A percentile compares a stretch with the other conserved stretches of the same genome.
These are phyloP conservation scores for Metschnikowia lachancei DNA, from an alignment of 805 yeast genomes.

Conservation along the genomic window DNA sequence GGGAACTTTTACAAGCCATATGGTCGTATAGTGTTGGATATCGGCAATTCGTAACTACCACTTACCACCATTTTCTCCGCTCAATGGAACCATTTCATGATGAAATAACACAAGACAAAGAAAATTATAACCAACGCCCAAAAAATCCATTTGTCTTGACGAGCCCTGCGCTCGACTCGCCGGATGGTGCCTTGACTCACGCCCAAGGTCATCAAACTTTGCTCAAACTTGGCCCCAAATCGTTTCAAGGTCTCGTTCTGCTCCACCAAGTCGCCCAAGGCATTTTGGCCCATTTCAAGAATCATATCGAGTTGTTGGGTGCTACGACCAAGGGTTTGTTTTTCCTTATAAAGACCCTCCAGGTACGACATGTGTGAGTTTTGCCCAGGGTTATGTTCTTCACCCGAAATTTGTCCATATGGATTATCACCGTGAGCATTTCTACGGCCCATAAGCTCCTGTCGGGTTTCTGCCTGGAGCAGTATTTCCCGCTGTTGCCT, in stretches of 20 bases:
- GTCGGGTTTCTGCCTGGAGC: conserved; percentile 45
- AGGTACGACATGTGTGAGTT: conserved; percentile 39
- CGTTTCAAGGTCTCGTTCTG: conserved; percentile 71
- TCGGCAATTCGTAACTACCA: too few species aligned
- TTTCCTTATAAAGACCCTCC: conserved; percentile 71
- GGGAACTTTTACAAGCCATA: too few species aligned
- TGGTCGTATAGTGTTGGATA: too few species aligned
- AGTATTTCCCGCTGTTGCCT: conserved; percentile 54
- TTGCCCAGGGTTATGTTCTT: conserved; percentile 8
- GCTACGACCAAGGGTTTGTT: conserved; percentile 60
- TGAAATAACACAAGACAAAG: conserved; percentile 63
- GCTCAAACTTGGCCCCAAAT: conserved; percentile 62
- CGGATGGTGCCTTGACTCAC: conserved; percentile 82
- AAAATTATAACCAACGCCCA: conserved; percentile 68
- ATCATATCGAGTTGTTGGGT: conserved; percentile 85
- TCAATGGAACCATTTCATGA: conserved; percentile 62
- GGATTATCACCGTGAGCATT: conserved; percentile 48
- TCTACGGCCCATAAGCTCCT: conserved; percentile 56
- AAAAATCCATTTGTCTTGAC: conserved; percentile 83
- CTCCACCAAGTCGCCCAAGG: conserved; percentile 80
- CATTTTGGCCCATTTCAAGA: conserved; percentile 81
- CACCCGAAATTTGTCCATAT: conserved; percentile 31
- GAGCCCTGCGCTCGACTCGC: conserved; percentile 74
- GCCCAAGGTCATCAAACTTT: conserved; percentile 76
- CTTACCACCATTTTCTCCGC: too few species aligned